Base-by-base conservation (phyloP, 306 rosid species). In the Vachellia collinsii region DNA sequence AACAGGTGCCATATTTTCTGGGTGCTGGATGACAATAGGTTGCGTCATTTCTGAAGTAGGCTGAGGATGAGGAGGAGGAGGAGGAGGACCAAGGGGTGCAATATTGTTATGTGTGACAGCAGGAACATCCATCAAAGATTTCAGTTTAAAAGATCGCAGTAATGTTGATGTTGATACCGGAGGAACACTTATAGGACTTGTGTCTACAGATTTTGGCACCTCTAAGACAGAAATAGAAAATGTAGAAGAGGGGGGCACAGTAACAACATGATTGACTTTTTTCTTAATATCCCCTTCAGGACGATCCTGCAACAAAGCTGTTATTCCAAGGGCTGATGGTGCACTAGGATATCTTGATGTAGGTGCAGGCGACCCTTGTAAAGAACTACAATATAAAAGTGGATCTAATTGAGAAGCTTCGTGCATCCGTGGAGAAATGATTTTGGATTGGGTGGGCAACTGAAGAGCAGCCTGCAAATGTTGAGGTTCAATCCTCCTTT, bases 321-420 rank as follows among this genome's bases (percentile, higher is more conserved):
- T 93, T 83, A 93, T 93, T 85, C 98, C 98, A 65, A 93, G 92
- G 80, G 93, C 82, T 43, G 94, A 87, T 67, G 97, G 90, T 38
- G 91, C 85, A 78, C 91, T 87, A 17, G 75, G 90, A 86, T 83
- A 91, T 88, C 96, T 88, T 59, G 93, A 87, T 51, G 85, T 70
- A 64, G 91, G 82, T 72, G 78, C 61, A 66, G 94, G 91, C 46
- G 93, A 91, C 67, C 91, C 94, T 82, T 81, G 94, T 72, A 85
- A 84, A 72, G 94, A 84, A 84, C 81, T 88, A 85, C 78, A 62
- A 76, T 51, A 77, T 77, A 94, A 90, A 89, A 68, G 70, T 22
- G 94, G 80, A 61, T 92, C 75, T n/a, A 92, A 83, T 83, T 81
- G 78, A 74, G 87, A 70, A 84, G 86, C 71, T 79, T 89, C 86